Base-by-base conservation (phyloP, 441 rosid species). In the Corymbia calophylla region DNA sequence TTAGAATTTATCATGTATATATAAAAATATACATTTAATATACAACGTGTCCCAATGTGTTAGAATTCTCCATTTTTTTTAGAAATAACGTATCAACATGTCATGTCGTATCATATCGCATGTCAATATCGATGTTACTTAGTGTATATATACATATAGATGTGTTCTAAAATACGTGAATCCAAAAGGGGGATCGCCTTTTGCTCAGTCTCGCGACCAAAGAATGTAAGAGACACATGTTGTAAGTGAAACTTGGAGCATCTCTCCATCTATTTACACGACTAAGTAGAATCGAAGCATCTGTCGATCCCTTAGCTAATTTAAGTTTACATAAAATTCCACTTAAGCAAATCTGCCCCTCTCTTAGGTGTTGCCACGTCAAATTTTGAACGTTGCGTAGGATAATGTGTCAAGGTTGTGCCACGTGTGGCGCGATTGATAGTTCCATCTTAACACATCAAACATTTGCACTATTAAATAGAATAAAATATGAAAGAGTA, bases 251-350 rank as follows among this genome's bases (percentile, higher is more conserved):
- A 68, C 25, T 68, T 2, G 14, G 9, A 9, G 7, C 10, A 1
- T 32, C 12, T 35, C 5, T 32, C 47, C 11, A 18, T 68, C 6
- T 18, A 2, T 68, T 18, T 32, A 68, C 9, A 18, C 0, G 25
- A 32, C 47, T 70, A 18, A 32, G 19, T 32, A 35, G 12, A 70
- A 35, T 0, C 0, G 2, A 70, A 70, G 27, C 48, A 18, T 32
- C 0, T 4, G 1, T 68, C 2, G 2, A 32, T 68, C 9, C 1
- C 0, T 35, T 25, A 0, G 47, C 25, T 68, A 1, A 68, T 32
- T 1, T 32, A 1, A 7, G 73, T 0, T 64, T n/a, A 14, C 3
- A 15, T 4, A 68, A 32, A 68, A 32, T 32, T 68, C 44, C 7
- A 32, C 44, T 0, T 68, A 9, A 68, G 80, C 14, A 32, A 68